phyloP scores from a whole-genome alignment of 2,329 filamentous ascomycete genomes.

The Aschersonia sp. region DNA sequence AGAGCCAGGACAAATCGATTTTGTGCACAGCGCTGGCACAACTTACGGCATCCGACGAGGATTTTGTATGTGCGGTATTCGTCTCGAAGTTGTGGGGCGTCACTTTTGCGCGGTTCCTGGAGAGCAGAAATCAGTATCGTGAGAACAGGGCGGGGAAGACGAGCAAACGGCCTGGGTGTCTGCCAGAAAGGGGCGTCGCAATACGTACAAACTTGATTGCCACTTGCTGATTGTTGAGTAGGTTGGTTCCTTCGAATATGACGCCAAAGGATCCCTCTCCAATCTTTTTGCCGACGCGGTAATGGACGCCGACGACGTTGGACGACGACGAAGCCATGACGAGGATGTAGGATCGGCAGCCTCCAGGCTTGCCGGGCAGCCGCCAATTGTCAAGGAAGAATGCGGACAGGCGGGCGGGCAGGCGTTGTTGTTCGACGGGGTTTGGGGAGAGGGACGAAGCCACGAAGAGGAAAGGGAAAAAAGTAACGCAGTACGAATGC shows the following conservation, averaged over 20 bases:
- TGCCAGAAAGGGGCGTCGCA: background rate
- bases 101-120: slow-evolving; percentile 94
- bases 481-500: background rate
- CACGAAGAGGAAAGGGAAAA: background rate
- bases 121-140: slow-evolving; percentile 1
- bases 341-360: slow-evolving; percentile 8
- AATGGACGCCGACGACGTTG: slow-evolving; percentile 97
- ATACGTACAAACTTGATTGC: slow-evolving; percentile 93
- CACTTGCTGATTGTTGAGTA: slow-evolving; percentile 97
- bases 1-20: background rate
- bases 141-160: slow-evolving; percentile 2
- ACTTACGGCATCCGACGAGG: slow-evolving; percentile 92
- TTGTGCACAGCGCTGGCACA: background rate
- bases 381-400: background rate
- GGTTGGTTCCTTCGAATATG: slow-evolving; percentile 96
- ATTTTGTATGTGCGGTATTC: slow-evolving; percentile 99
- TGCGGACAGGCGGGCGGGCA: too few relatives aligned
- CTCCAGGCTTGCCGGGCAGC: background rate
- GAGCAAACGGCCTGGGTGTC: background rate
- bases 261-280: slow-evolving; percentile 97
- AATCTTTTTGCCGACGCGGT: slow-evolving; percentile 98
- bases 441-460: background rate
- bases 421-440: too few relatives aligned
- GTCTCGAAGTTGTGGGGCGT: slow-evolving; percentile 93
- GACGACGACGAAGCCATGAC: slow-evolving; percentile 78